Conservation (phyloP, 768 basidiomycete species). For the Pisolithus orientalis region DNA sequence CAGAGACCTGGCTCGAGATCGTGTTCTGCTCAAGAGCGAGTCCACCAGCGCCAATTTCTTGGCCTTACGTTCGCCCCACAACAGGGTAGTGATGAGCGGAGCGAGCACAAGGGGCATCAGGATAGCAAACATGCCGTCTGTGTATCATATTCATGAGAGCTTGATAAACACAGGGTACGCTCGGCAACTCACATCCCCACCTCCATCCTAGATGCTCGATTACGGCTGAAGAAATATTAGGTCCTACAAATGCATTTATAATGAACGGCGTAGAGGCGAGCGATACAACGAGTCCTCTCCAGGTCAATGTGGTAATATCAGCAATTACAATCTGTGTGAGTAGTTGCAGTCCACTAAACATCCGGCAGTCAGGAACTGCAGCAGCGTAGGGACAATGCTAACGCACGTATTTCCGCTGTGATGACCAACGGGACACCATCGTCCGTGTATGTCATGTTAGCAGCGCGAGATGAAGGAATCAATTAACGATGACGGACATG, state of each 20-base stretch:
- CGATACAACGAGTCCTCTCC: conserved; percentile 46
- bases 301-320: conserved; percentile 51
- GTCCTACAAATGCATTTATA: conserved; percentile 60
- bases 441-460: too few species aligned
- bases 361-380: not conserved
- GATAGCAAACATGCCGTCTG: conserved; percentile 55
- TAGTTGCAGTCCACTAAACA: conserved; percentile 49
- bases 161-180: not conserved
- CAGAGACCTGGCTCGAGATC: too few species aligned
- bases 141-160: conserved; percentile 2
- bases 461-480: not conserved
- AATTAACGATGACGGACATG: conserved; percentile 31
- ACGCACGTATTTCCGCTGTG: too few species aligned
- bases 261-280: conserved; percentile 48
- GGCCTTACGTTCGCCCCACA: too few species aligned
- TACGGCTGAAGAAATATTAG: conserved; percentile 47
- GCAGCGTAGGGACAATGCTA: too few species aligned
- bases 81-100: conserved; percentile 42
- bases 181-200: conserved; percentile 54
- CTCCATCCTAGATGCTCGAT: conserved; percentile 50
- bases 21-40: too few species aligned
- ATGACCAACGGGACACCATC: too few species aligned
- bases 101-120: conserved; percentile 44
- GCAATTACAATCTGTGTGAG: conserved; percentile 61
- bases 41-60: too few species aligned